phyloP scores from a whole-genome alignment of 371 early-diverging fungal species.

The Mortierella sp. region DNA sequence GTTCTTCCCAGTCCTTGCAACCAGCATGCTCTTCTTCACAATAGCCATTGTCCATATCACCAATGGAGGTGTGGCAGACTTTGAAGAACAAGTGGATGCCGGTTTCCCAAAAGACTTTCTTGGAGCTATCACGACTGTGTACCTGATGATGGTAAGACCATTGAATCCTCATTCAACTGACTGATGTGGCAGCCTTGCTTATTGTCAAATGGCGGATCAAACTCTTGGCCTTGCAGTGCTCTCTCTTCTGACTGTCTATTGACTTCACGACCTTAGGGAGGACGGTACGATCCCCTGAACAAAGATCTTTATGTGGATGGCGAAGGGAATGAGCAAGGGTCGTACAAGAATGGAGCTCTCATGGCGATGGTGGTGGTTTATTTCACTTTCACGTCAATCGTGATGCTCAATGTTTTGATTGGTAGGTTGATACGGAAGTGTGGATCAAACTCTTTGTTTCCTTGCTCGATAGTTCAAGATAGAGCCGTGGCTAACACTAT shows the following conservation, averaged over 20 bases:
- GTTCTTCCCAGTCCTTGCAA: constrained; percentile 26
- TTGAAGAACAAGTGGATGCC: neutral
- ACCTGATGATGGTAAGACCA: constrained; percentile 35
- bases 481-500: no score
- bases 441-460: neutral
- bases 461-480: neutral
- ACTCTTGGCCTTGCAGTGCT: no score
- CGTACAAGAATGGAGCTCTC: no score
- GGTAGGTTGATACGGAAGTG: constrained; percentile 4
- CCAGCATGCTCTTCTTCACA: constrained; percentile 20
- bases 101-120: constrained; percentile 10
- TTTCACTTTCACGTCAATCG: constrained; percentile 20
- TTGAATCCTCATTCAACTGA: no score
- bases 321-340: no score
- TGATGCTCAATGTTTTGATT: constrained; percentile 35
- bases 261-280: constrained; percentile 1
- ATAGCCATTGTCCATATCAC: constrained; percentile 24
- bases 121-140: constrained; percentile 22
- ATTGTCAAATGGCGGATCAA: no score
- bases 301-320: neutral
- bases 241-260: no score
- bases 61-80: neutral
- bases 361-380: constrained; percentile 21
- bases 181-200: no score
- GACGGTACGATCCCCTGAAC: constrained; percentile 18